These are phyloP conservation scores for Salvia hispanica DNA, from an alignment of 257 asterid genomes.

Conservation along the genomic window DNA sequence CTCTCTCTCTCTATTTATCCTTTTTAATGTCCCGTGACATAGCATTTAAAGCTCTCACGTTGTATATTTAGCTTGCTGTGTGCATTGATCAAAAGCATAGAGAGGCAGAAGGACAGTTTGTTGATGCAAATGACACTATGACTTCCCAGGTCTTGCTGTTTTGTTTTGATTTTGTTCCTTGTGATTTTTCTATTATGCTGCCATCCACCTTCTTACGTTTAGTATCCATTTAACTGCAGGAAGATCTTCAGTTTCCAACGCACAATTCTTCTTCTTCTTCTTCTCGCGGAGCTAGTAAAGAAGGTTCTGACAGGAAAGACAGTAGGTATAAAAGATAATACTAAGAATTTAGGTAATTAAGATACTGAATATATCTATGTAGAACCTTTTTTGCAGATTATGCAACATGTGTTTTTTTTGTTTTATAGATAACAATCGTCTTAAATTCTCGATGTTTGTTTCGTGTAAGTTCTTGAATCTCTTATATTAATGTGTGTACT, in stretches of 20 bases:
- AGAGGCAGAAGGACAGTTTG: constrained; percentile 45
- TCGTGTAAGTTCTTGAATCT: not conserved
- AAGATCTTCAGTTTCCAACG: constrained; percentile 41
- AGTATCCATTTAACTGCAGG: constrained; percentile 42
- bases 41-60: constrained; percentile 27
- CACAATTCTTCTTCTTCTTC: constrained; percentile 49
- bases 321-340: constrained; percentile 54
- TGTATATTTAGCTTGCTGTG: constrained; percentile 68
- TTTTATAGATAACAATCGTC: not conserved
- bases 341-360: constrained; percentile 6
- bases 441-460: constrained; percentile 22
- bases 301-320: constrained; percentile 37
- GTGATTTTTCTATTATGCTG: constrained; percentile 27
- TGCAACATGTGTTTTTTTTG: not conserved
- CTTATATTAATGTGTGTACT: too few species aligned
- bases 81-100: constrained; percentile 66
- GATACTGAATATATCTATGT: not conserved
- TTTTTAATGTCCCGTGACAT: not conserved
- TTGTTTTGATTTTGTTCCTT: constrained; percentile 29
- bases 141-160: constrained; percentile 42
- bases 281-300: constrained; percentile 44
- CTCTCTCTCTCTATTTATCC: not conserved
- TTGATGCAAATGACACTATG: constrained; percentile 39
- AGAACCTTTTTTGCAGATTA: constrained; percentile 10
- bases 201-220: constrained; percentile 24